Evolutionary conservation across 2,329 filamentous ascomycete genomes (phyloP).

Genomic region (Cercospora beticola): DNA sequence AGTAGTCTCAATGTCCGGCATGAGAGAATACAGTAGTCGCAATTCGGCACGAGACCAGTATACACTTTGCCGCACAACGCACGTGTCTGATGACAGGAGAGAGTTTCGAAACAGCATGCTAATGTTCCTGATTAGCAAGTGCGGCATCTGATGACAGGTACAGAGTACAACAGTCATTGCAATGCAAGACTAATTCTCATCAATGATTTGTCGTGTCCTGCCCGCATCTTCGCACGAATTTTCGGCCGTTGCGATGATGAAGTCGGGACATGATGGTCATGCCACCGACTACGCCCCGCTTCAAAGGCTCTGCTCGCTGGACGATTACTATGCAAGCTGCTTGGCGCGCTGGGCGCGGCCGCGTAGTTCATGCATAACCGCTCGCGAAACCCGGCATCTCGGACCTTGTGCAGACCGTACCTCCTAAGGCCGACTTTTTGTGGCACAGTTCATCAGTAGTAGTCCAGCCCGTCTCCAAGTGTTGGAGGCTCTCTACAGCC

Average conservation of each 20-base stretch:
- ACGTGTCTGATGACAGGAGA: not conserved
- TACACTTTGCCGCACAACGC: not conserved
- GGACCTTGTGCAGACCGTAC: not conserved
- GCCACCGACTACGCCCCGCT: not conserved
- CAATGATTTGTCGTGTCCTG: not conserved
- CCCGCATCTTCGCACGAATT: not conserved
- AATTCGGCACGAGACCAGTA: not conserved
- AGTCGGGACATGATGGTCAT: not conserved
- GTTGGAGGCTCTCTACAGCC: not conserved
- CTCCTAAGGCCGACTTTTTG: not conserved
- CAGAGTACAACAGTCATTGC: not conserved
- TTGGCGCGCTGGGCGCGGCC: not conserved
- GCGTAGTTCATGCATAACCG: not conserved
- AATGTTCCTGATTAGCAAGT: not conserved
- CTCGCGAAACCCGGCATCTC: not conserved
- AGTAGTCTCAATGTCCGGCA: not conserved
- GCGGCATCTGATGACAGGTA: not conserved
- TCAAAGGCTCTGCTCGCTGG: not conserved
- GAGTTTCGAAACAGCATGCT: not conserved
- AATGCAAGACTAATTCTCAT: not conserved
- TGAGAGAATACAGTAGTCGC: not conserved
- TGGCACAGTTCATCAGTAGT: not conserved
- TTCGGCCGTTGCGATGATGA: not conserved
- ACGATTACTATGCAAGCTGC: not conserved
- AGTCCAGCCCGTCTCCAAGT: not conserved